These are phyloP conservation scores for Scleroderma citrinum DNA, from an alignment of 768 basidiomycete genomes.

Conservation along the genomic window DNA sequence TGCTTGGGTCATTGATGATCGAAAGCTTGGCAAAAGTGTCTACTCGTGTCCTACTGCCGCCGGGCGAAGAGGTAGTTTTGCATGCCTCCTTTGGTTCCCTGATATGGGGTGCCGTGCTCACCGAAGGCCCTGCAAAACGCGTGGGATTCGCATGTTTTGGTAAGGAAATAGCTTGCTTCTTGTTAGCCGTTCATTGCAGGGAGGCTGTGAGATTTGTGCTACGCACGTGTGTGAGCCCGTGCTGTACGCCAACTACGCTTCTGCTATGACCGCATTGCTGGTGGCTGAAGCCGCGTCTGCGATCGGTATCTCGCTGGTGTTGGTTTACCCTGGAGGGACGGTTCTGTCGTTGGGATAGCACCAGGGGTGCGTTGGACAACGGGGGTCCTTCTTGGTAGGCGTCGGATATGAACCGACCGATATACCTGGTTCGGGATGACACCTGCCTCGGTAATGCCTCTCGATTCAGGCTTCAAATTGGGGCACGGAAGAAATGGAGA, in stretches of 20 bases:
- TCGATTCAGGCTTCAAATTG: too few relatives aligned
- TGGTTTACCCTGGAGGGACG: too few relatives aligned
- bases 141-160: background rate
- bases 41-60: background rate
- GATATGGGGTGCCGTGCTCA: background rate
- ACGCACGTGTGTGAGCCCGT: background rate
- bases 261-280: too few relatives aligned
- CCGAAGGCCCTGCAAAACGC: background rate
- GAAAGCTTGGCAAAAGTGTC: background rate
- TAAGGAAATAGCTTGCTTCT: background rate
- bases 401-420: background rate
- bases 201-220: background rate
- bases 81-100: background rate
- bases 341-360: too few relatives aligned
- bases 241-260: too few relatives aligned
- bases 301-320: background rate
- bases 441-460: background rate
- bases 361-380: background rate
- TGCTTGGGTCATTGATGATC: background rate
- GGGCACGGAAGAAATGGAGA: too few relatives aligned
- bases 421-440: background rate
- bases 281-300: background rate
- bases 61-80: background rate
- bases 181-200: background rate
- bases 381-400: slow-evolving; percentile 7